Evolutionary conservation across 1,284 basidiomycete species (phyloP), one percentile per base, ranked within the genome.

Genomic region (Inonotus hispidus): DNA sequence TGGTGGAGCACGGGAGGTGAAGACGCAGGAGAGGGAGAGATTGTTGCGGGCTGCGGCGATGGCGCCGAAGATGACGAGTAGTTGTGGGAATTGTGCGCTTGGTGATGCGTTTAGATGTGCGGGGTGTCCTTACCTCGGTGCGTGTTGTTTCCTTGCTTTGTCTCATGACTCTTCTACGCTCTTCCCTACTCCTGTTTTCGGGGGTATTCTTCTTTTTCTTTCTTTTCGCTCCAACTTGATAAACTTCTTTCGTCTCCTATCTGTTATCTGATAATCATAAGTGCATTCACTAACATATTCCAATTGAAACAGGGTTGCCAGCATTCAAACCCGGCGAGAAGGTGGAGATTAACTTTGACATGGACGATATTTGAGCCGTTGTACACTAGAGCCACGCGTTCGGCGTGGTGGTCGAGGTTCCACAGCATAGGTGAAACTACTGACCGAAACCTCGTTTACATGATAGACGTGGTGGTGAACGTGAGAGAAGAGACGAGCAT

Each of bases 321-420:
- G 93, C 96, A 3, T 99, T 99, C 79, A 93, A 97, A 75, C 96
- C 97, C 0, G 97, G 97, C 59, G 93, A 98, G 79, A 95, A 97
- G 79, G 94, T 98, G 46, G 88, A 95, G 78, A 90, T 91, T 71
- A 84, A 87, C 71, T 81, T 93, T 64, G 84, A 81, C 59, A 90
- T 90, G 84, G 93, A 95, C 73, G 93, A 96, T 73, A 84, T 95
- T 66, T 95, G 73, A 76, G 41, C 19, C 19, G n/a, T 2, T 21
- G 41, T 16, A 16, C n/a, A n/a, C n/a, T n/a, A n/a, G n/a, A n/a
- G n/a, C n/a, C 41, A 43, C n/a, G 41, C 41, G 41, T 14, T 4
- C 41, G n/a, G 32, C 32, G 32, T 32, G 32, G 8, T n/a, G n/a
- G n/a, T n/a, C n/a, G n/a, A n/a, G n/a, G n/a, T n/a, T n/a, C n/a